Percentiles rank a stretch among this genome's conserved stretches.
Conservation (phyloP, 345 rosid genomes). For the Rhodamnia rubescens region DNA sequence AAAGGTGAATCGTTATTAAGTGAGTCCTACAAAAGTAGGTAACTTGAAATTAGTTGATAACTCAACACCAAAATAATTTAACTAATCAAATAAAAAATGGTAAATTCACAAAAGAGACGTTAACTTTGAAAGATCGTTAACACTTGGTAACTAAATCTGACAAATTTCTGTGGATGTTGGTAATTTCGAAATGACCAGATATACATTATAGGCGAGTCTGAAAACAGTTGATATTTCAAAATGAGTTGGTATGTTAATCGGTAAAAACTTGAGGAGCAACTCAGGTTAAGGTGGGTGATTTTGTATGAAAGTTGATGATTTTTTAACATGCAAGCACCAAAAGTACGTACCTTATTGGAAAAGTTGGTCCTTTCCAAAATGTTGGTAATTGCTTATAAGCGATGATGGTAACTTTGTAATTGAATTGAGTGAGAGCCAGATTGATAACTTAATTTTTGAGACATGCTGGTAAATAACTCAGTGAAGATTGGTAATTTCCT, state of each 20-base stretch:
- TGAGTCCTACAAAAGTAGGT: background rate
- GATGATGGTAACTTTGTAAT: background rate
- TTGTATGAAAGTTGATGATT: background rate
- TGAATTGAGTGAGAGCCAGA: background rate
- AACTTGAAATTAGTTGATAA: background rate
- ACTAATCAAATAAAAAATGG: background rate
- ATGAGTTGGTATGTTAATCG: background rate
- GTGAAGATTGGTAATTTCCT: background rate
- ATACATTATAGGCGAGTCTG: background rate
- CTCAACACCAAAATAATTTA: background rate
- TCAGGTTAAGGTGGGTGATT: background rate
- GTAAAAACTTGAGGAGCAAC: background rate
- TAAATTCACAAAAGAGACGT: background rate
- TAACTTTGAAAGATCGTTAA: background rate
- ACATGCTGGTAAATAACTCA: background rate
- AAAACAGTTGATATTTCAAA: background rate
- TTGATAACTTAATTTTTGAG: background rate
- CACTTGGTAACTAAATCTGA: background rate
- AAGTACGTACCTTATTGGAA: background rate
- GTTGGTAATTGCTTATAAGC: background rate
- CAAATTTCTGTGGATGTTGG: background rate
- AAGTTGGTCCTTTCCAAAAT: background rate
- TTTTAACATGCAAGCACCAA: background rate
- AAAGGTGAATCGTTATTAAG: background rate
- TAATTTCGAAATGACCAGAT: background rate